These are phyloP conservation scores for Podospora anserina DNA, from an alignment of 495 filamentous ascomycete species.

Conservation along the genomic window DNA sequence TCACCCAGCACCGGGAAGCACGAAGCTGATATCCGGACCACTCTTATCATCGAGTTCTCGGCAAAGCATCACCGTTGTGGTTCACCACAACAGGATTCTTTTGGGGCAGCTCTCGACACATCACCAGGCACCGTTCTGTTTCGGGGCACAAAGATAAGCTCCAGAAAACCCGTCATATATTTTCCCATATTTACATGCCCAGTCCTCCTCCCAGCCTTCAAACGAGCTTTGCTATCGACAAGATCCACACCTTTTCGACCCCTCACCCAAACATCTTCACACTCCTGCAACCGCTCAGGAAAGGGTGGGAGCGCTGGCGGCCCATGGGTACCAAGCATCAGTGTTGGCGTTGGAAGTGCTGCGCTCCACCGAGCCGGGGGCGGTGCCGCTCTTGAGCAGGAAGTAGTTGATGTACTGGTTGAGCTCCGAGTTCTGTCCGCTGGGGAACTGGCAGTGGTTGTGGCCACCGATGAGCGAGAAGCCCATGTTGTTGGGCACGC, in stretches of 20 bases:
- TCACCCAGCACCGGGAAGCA: too few species aligned
- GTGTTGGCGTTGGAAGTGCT: conserved; percentile 37
- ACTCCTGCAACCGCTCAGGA: conserved; percentile 21
- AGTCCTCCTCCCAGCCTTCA: neutral
- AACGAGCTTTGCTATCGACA: neutral
- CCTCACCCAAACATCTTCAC: neutral
- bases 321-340: conserved; percentile 44
- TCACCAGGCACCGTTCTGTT: neutral
- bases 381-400: conserved; percentile 28
- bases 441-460: conserved; percentile 55
- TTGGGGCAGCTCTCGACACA: neutral
- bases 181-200: conserved; percentile 6
- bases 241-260: neutral
- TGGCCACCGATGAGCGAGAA: conserved; percentile 54
- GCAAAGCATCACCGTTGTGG: neutral
- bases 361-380: conserved; percentile 40
- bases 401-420: conserved; percentile 52
- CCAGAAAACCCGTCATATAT: conserved; percentile 1
- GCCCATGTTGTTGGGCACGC: conserved; percentile 51
- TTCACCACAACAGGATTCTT: neutral
- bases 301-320: conserved; percentile 33
- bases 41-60: too few species aligned
- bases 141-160: neutral
- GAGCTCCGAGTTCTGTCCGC: conserved; percentile 43
- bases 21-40: too few species aligned